Base-by-base conservation (phyloP, 345 rosid genomes). In the Arabis hirsuta region DNA sequence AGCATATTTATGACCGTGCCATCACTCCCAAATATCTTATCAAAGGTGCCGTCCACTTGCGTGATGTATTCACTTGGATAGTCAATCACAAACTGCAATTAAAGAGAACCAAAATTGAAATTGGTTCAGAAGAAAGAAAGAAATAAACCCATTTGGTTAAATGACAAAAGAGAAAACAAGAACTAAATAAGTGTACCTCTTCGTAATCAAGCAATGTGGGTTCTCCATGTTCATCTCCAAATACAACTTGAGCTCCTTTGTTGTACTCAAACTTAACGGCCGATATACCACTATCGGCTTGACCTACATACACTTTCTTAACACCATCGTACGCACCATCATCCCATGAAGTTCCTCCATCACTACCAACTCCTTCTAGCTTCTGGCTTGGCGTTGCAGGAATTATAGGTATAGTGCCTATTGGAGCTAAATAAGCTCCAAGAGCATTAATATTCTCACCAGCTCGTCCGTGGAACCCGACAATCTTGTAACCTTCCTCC, bases 351-450 rank as follows among this genome's bases (percentile, higher is more conserved):
- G 22, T 65, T 73, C 77, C 77, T 53, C 60, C 72, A 4, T 12
- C 39, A 42, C 74, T 22, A 60, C 74, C 74, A 69, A 1, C 3
- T 57, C 46, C 73, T 45, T 47, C 65, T 9, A 69, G 73, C 65
- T 69, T 69, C n/a, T 46, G 12, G 41, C 41, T 2, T 32, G 24
- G 69, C 16, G 41, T 26, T 24, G 72, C 42, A 7, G 80, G 76
- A 31, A 6, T 24, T 19, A 70, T 22, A 8, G 80, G 76, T 61
- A 0, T 70, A 55, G 32, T 63, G 52, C 79, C 64, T 64, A 42
- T 2, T 70, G 80, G 80, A 55, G 80, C 76, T 48, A 76, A 48
- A 16, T 76, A 76, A 48, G 32, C 76, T 76, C 80, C 80, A 48
- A 76, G 56, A 63, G 80, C 70, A 64, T 16, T 14, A 16, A 76